A percentile compares a stretch with the other conserved stretches of the same genome.
These are phyloP conservation scores for Pichia membranifaciens DNA, from an alignment of 805 yeast species.

Conservation along the genomic window DNA sequence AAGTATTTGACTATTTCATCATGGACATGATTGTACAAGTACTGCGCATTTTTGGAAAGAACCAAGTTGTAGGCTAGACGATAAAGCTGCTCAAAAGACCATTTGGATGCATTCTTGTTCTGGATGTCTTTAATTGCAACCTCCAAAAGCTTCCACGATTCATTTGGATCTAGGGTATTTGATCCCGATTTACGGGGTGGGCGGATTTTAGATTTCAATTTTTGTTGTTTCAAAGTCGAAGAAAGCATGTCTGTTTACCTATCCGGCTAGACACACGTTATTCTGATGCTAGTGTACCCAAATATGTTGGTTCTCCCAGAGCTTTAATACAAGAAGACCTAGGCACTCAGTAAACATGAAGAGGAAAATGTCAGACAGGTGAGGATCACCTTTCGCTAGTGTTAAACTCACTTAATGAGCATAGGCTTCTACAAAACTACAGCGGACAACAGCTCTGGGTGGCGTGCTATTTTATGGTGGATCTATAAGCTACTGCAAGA, in stretches of 20 bases:
- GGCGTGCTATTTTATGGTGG: too few species aligned
- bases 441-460: too few species aligned
- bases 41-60: slow-evolving; percentile 59
- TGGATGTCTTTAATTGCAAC: slow-evolving; percentile 70
- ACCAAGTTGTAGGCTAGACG: slow-evolving; percentile 74
- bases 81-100: slow-evolving; percentile 80
- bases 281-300: too few species aligned
- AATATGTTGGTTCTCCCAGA: too few species aligned
- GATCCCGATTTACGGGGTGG: slow-evolving; percentile 51
- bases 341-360: too few species aligned
- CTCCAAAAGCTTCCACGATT: slow-evolving; percentile 59
- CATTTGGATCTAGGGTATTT: slow-evolving; percentile 43
- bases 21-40: slow-evolving; percentile 57
- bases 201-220: slow-evolving; percentile 52
- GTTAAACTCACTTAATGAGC: too few species aligned
- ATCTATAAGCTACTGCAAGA: too few species aligned
- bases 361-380: too few species aligned
- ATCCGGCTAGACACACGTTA: too few species aligned
- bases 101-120: slow-evolving; percentile 59
- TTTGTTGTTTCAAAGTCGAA: slow-evolving; percentile 5
- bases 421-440: too few species aligned
- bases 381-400: too few species aligned
- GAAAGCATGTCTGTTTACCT: slow-evolving; percentile 5
- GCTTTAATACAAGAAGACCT: too few species aligned
- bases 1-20: slow-evolving; percentile 44